Evolutionary conservation across 352 stramenopile species (phyloP).

Genomic region (Globisporangium spinosum): DNA sequence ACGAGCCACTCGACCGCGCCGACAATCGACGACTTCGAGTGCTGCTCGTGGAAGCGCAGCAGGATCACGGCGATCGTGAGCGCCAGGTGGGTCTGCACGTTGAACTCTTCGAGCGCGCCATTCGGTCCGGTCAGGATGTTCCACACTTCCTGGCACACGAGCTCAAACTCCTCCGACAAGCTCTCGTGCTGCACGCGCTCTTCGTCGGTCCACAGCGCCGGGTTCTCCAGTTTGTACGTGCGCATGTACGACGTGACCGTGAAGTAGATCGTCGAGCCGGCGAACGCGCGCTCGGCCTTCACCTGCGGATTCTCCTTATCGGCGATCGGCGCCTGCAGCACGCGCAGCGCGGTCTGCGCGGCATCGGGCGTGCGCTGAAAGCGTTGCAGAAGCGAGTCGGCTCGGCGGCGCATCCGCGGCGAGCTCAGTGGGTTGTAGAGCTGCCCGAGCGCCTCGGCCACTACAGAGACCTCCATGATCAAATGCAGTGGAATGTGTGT

Average conservation of each 20-base stretch:
- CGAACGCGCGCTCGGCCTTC: slow-evolving; percentile 57
- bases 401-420: slow-evolving; percentile 57
- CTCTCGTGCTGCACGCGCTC: slow-evolving; percentile 52
- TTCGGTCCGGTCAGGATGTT: slow-evolving; percentile 65
- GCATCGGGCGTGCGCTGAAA: slow-evolving; percentile 77
- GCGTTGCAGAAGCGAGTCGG: slow-evolving; percentile 68
- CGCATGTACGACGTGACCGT: slow-evolving; percentile 59
- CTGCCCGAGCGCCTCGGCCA: slow-evolving; percentile 64
- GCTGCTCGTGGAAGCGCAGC: slow-evolving; percentile 69
- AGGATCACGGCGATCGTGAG: slow-evolving; percentile 78
- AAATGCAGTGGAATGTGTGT: background rate
- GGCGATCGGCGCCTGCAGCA: slow-evolving; percentile 52
- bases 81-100: slow-evolving; percentile 66
- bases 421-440: slow-evolving; percentile 70
- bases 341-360: slow-evolving; percentile 42
- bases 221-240: slow-evolving; percentile 72
- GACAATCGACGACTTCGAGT: slow-evolving; percentile 46
- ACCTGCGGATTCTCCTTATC: slow-evolving; percentile 31
- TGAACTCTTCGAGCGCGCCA: slow-evolving; percentile 44
- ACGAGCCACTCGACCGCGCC: slow-evolving; percentile 73
- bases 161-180: slow-evolving; percentile 55
- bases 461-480: slow-evolving; percentile 43
- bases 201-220: slow-evolving; percentile 37
- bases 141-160: slow-evolving; percentile 72
- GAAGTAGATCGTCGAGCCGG: slow-evolving; percentile 71